Base-by-base conservation (phyloP, 179 eudicot genomes). In the Nepenthes alata region DNA sequence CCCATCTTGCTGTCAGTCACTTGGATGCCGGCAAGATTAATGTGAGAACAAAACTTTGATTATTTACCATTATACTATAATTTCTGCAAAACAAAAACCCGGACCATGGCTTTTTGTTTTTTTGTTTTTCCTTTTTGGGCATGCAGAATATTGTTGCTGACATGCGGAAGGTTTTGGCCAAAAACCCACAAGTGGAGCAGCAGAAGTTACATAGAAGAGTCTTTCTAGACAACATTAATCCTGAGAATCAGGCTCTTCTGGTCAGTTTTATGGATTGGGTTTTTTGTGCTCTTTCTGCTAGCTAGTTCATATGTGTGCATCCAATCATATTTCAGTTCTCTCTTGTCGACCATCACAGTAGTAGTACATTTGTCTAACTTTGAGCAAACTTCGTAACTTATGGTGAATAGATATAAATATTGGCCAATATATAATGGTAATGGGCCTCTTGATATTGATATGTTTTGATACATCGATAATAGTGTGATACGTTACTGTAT, bases 141-240 rank as follows among this genome's bases (percentile, higher is more conserved):
- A 51, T 49, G 54, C 78, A 81, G 85, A 68, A 62, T 45, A 81
- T 81, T 70, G 81, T 78, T 64, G 83, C 85, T 25, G 83, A 81
- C 70, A 81, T 81, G 81, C 84, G 81, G 37, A 74, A 77, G 69
- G 84, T 81, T 74, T 61, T 81, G 75, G 79, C 81, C 15, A 82
- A 79, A 72, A 79, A 79, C 56, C 86, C 81, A 58, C 81, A 69
- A 70, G 80, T 82, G 35, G 86, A 82, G 70, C 86, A 82, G 68
- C 77, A 79, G 56, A 79, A 61, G 64, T 58, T 76, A 63, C 86
- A 79, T 54, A 70, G 81, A 57, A 73, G 83, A 69, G 76, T 82
- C 16, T 82, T 82, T 67, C 54, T 82, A 61, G 83, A 82, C 44
- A 72, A 62, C 39, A 65, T 82, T 53, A 70, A 81, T 72, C 71